Base-by-base conservation (phyloP, 2,329 filamentous ascomycete genomes). In the Claviceps pazoutovae region DNA sequence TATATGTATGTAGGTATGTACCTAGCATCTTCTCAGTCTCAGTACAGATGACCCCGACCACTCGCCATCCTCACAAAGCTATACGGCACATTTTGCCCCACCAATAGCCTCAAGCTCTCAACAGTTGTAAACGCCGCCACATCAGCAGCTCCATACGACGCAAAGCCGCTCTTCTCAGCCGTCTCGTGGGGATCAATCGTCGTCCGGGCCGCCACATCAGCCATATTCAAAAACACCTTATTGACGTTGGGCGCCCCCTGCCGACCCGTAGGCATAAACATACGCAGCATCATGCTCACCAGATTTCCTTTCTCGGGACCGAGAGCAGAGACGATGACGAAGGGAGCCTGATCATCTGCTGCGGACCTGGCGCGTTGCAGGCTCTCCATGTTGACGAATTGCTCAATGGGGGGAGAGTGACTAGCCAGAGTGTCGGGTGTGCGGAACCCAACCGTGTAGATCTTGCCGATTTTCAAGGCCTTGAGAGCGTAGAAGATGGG, bases 81-180 rank as follows among this genome's bases (percentile, higher is more conserved):
- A 67, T 88, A 91, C 5, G 85, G 86, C 52, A 93, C 86, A 64
- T 93, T 93, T 69, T 93, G 86, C 9, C 88, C 88, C 11, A 91
- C 85, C 23, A 94, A 73, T 54, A 90, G 66, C 57, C 87, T 74
- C 51, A 93, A 68, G 48, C 83, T 91, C 68, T 93, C 86, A 5
- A 91, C 87, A 2, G 86, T 90, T 21, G 86, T 90, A 70, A 89
- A 93, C 0, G 87, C 86, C 52, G 83, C 84, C 36, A 89, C 84
- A 65, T 94, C 87, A 23, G 83, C 84, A 17, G 84, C 79, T 1
- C 84, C 85, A 62, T 91, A 93, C 6, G 85, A 82, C 23, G 82
- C 83, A 74, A 89, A 94, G 0, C 88, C 88, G 52, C 80, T 82
- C 61, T 82, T 78, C 59, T 83, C 79, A 1, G 88, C 88, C 19